Conservation (phyloP, 345 rosid genomes). For the Salix koriyanagi region DNA sequence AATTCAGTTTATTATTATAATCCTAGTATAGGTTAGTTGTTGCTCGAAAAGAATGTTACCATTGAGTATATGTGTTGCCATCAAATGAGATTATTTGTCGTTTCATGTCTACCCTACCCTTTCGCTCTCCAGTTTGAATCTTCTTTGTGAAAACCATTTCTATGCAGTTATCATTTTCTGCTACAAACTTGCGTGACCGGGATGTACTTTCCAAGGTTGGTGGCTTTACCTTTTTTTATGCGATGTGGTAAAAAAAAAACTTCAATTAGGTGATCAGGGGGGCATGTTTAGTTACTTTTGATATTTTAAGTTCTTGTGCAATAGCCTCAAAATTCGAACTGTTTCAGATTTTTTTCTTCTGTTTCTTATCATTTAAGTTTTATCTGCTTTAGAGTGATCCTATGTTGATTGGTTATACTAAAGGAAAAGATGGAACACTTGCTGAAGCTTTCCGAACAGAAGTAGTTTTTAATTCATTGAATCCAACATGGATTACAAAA, state of each 20-base stretch:
- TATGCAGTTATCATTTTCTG: slow-evolving; percentile 79
- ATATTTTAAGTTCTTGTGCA: not conserved
- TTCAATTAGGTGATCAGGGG: not conserved
- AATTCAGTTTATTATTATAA: no score
- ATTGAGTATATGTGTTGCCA: not conserved
- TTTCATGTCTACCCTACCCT: not conserved
- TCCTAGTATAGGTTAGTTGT: not conserved
- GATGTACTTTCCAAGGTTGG: slow-evolving; percentile 82
- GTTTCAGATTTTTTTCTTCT: not conserved
- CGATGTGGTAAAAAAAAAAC: not conserved
- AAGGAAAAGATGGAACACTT: slow-evolving; percentile 62
- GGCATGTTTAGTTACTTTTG: not conserved
- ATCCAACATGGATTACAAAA: slow-evolving; percentile 70
- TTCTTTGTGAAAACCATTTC: slow-evolving; percentile 1
- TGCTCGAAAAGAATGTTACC: not conserved
- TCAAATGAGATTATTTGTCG: not conserved
- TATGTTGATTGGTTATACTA: slow-evolving; percentile 63
- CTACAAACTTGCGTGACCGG: slow-evolving; percentile 62
- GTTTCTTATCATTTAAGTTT: slow-evolving; percentile 7
- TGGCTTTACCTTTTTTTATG: not conserved
- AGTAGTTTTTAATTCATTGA: slow-evolving; percentile 76
- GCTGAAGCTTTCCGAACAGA: slow-evolving; percentile 68
- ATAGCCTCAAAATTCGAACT: not conserved
- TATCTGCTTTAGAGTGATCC: slow-evolving; percentile 76
- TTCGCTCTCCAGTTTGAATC: not conserved